Evolutionary conservation across 1,139 yeast genomes (phyloP).

Genomic region (Saccharomyces hybrid): DNA sequence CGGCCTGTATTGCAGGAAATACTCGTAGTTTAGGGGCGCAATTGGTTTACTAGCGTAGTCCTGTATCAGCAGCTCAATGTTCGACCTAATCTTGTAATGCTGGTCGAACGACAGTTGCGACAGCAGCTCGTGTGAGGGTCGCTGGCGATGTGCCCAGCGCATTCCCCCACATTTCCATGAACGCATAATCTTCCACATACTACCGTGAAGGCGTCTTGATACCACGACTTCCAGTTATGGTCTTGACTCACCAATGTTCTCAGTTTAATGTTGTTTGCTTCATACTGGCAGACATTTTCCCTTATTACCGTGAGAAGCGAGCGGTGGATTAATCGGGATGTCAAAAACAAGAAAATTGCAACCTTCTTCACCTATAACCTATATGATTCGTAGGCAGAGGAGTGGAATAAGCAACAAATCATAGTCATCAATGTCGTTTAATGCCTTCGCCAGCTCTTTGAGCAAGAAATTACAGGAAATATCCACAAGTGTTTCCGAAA

Average conservation of each 20-base stretch:
- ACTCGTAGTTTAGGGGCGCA: slow-evolving; percentile 22
- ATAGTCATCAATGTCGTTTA: slow-evolving; percentile 13
- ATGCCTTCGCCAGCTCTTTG: slow-evolving; percentile 17
- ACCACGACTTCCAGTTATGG: background rate
- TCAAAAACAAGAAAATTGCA: background rate
- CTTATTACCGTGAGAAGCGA: slow-evolving; percentile 1
- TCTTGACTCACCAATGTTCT: background rate
- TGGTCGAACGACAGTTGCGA: slow-evolving; percentile 19
- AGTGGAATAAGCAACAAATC: background rate
- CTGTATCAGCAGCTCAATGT: slow-evolving; percentile 26
- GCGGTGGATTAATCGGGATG: background rate
- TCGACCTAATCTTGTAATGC: slow-evolving; percentile 27
- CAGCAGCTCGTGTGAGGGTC: background rate
- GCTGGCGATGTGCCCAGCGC: background rate
- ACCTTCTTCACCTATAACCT: background rate
- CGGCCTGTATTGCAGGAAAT: slow-evolving; percentile 20
- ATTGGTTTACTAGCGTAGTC: slow-evolving; percentile 27
- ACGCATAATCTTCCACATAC: background rate
- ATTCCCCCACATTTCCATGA: background rate
- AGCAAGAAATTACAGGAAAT: slow-evolving; percentile 27
- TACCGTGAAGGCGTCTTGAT: background rate
- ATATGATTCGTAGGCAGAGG: background rate
- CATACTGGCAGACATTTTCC: background rate
- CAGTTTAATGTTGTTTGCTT: background rate
- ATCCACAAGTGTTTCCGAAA: slow-evolving; percentile 26